Conservation (phyloP, 2,329 filamentous ascomycete species). For the Apiospora marii region DNA sequence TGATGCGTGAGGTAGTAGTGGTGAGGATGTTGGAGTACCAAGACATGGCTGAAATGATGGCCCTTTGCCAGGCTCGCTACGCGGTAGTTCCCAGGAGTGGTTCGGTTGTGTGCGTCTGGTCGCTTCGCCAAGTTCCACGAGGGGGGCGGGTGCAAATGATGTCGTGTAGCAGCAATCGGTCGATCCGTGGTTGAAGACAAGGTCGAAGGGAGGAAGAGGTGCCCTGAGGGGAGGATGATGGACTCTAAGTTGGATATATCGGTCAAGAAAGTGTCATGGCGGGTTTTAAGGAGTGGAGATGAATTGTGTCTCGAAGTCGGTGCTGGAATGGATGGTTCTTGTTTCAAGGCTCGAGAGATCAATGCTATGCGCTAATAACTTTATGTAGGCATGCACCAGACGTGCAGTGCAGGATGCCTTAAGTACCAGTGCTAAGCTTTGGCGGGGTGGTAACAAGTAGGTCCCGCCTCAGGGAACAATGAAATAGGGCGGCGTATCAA, state of each 20-base stretch:
- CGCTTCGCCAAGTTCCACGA: slow-evolving; percentile 17
- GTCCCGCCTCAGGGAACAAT: slow-evolving; percentile 1
- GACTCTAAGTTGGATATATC: not conserved
- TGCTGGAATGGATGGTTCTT: slow-evolving; percentile 21
- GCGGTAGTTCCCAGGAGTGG: slow-evolving; percentile 2
- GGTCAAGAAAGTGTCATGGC: slow-evolving; percentile 17
- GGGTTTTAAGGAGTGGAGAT: slow-evolving; percentile 15
- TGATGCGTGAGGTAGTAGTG: slow-evolving; percentile 71
- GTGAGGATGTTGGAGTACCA: slow-evolving; percentile 81
- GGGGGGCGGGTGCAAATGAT: not conserved
- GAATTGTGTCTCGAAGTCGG: slow-evolving; percentile 15
- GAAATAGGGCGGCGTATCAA: slow-evolving; percentile 4
- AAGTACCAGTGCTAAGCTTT: slow-evolving; percentile 17
- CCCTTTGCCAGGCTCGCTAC: slow-evolving; percentile 18
- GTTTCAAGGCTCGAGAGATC: slow-evolving; percentile 20
- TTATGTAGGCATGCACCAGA: not conserved
- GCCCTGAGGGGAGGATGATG: not conserved
- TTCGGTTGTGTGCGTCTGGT: slow-evolving; percentile 19
- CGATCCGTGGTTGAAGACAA: not conserved
- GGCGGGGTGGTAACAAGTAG: not conserved
- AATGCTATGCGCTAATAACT: slow-evolving; percentile 11
- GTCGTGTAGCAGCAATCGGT: slow-evolving; percentile 17
- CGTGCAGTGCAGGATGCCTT: not conserved
- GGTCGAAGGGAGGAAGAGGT: not conserved
- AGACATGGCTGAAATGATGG: slow-evolving; percentile 59